Evolutionary conservation across 129 eudicot species (phyloP).

Genomic region (Artemisia annua): DNA sequence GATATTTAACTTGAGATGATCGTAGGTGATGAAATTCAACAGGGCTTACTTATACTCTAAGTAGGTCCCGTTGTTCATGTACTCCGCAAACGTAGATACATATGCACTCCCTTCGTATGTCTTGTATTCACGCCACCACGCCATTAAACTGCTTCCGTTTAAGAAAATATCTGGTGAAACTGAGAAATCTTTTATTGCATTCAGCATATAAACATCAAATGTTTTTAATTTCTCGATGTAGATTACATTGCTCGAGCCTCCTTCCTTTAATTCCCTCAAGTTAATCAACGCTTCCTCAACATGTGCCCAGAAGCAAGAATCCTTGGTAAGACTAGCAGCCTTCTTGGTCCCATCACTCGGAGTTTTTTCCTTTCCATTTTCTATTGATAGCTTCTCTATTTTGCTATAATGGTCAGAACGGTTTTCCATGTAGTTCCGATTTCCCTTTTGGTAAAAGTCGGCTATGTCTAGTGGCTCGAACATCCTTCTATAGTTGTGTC

Average conservation of each 20-base stretch:
- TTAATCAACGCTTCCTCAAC: constrained; percentile 53
- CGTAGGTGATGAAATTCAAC: no score
- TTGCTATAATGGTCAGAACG: constrained; percentile 34
- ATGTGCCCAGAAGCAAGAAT: constrained; percentile 63
- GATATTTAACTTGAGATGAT: no score
- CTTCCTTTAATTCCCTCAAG: constrained; percentile 18
- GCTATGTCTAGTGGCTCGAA: constrained; percentile 62
- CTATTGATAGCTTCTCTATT: constrained; percentile 44
- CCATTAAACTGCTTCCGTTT: constrained; percentile 1
- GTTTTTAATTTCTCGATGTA: neutral
- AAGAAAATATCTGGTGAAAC: constrained; percentile 39
- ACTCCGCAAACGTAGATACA: neutral
- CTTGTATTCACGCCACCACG: constrained; percentile 7
- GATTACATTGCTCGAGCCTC: neutral
- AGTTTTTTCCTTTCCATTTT: constrained; percentile 7
- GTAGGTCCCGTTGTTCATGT: neutral
- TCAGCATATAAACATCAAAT: constrained; percentile 42
- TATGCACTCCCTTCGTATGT: neutral
- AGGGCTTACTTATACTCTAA: neutral
- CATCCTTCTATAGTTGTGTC: constrained; percentile 50
- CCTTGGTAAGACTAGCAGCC: constrained; percentile 43
- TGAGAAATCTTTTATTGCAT: constrained; percentile 7
- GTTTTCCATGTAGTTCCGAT: constrained; percentile 17
- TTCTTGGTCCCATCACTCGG: neutral
- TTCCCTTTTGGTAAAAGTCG: constrained; percentile 35